Evolutionary conservation across 768 basidiomycete genomes (phyloP).

Genomic region (Boletus sensibilis): DNA sequence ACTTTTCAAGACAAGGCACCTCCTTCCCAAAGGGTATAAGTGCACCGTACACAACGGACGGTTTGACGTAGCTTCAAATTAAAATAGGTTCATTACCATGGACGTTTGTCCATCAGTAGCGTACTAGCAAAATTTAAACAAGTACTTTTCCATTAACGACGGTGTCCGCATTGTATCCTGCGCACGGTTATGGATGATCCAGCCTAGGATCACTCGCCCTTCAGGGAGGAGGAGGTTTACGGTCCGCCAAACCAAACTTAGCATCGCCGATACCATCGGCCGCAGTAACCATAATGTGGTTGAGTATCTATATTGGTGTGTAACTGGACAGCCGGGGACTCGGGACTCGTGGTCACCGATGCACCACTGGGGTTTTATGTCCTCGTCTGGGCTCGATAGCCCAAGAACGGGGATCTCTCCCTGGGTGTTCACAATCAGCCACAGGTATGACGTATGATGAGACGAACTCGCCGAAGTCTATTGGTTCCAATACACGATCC

Average conservation of each 20-base stretch:
- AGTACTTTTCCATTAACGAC: not conserved
- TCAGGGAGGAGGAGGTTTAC: not conserved
- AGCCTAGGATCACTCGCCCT: not conserved
- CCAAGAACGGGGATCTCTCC: not conserved
- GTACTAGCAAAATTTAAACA: not conserved
- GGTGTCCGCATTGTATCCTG: not conserved
- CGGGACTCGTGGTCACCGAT: conserved; percentile 3
- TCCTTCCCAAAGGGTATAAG: conserved; percentile 14
- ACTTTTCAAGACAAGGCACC: conserved; percentile 10
- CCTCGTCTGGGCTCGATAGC: not conserved
- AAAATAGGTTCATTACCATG: conserved; percentile 9
- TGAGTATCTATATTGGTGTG: conserved; percentile 2
- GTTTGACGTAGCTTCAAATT: conserved; percentile 3
- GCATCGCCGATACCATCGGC: conserved; percentile 18
- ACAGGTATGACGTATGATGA: conserved; percentile 3
- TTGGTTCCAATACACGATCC: not conserved
- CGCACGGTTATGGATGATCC: not conserved
- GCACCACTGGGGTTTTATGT: not conserved
- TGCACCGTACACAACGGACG: conserved; percentile 15
- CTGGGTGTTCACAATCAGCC: not conserved
- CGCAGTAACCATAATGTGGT: conserved; percentile 15
- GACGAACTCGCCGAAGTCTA: conserved; percentile 4
- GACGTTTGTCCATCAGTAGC: conserved; percentile 3
- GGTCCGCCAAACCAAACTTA: conserved; percentile 5
- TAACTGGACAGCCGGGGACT: conserved; percentile 2